Base-by-base conservation (phyloP, 768 basidiomycete genomes). In the Collybia sordida region DNA sequence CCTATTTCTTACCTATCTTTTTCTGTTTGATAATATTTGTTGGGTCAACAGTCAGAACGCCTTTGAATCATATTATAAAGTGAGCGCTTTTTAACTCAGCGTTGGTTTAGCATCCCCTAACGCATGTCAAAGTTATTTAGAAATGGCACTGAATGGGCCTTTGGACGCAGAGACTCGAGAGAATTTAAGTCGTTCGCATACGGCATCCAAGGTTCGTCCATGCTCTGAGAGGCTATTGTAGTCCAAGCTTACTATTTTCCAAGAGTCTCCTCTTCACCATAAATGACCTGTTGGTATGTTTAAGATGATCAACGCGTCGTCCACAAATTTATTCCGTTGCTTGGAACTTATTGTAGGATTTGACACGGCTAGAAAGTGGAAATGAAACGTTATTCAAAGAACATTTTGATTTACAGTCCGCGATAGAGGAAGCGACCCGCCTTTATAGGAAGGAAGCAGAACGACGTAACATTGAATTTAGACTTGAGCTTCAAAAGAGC, bases 11-110 rank as follows among this genome's bases (percentile, higher is more conserved):
- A 14, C 17, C 12, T 19, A 3, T 25, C 9, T 4, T 52, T 8
- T 24, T 17, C 11, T 12, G 3, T 50, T 24, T 27, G 5, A 21
- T 39, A 9, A 38, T 6, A 55, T 22, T 17, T 18, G 7, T 28
- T 18, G 25, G 3, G 5, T 14, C 18, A 3, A n/a, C 27, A 85
- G 87, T 88, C 4, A 81, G 87, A 21, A 89, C 87, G 3, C 86
- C 88, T 6, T 60, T 89, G 48, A 88, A 90, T 58, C 88, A 90
- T 59, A 91, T 92, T 56, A 91, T 93, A 66, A 91, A 90, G 82
- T 83, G 50, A 31, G 78, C 40, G n/a, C 19, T 4, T n/a, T 34
- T n/a, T 42, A 11, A 25, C 17, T 36, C 14, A 3, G 14, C 23
- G 15, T n/a, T 22, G n/a, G n/a, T n/a, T 42, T 23, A 17, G 25